Evolutionary conservation across 75 land plant species (phyloP).

Genomic region (Pinus tabuliformis): DNA sequence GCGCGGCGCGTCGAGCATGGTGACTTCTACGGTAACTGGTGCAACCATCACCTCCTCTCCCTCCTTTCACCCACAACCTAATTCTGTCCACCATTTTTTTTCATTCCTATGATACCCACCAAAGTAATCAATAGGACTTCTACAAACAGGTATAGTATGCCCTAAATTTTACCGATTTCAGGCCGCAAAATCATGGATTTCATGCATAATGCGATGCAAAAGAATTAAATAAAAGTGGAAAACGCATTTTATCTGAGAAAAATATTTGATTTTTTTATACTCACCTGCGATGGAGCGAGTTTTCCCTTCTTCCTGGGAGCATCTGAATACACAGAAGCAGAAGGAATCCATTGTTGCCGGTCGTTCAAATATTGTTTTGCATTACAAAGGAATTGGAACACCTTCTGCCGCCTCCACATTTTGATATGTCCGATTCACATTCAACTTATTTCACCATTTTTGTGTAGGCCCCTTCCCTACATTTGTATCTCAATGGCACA

Average conservation of each 20-base stretch:
- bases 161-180: background rate
- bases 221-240: background rate
- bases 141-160: background rate
- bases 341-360: background rate
- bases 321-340: conserved; percentile 2
- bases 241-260: background rate
- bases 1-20: conserved; percentile 62
- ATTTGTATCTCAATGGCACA: too few relatives aligned
- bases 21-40: conserved; percentile 76
- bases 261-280: background rate
- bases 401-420: conserved; percentile 2
- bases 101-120: conserved; percentile 54
- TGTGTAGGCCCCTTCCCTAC: too few relatives aligned
- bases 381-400: background rate
- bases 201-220: background rate
- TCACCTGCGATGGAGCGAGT: conserved; percentile 10
- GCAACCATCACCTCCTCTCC: conserved; percentile 92
- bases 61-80: conserved; percentile 81
- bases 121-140: background rate
- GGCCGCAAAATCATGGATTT: background rate
- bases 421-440: too few relatives aligned
- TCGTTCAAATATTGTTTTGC: background rate
- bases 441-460: too few relatives aligned
- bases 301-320: background rate
- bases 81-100: conserved; percentile 71